Evolutionary conservation across 2,329 filamentous ascomycete genomes (phyloP), one percentile per base, ranked within the genome.

Genomic region (Sporothrix euskadiensis): DNA sequence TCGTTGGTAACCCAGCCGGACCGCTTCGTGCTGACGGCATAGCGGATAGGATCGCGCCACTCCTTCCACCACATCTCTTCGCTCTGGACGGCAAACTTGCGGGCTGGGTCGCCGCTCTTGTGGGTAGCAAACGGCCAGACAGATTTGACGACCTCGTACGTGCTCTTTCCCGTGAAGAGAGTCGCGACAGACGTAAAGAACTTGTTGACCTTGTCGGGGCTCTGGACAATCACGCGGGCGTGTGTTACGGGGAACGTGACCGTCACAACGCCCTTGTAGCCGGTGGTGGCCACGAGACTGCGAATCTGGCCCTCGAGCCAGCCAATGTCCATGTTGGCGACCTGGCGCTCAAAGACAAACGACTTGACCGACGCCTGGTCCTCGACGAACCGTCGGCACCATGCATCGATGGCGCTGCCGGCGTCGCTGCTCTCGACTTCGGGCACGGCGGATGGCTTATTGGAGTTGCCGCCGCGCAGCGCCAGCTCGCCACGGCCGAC

Each of bases 51-150:
- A 74, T 85, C 83, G 72, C 80, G 83, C 85, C 85, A 87, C 75
- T 85, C 84, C 69, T 81, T 80, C 84, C 86, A 89, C 87, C 87
- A 89, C 2, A 81, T 82, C 77, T 87, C 86, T 79, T 89, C 87
- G 73, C 83, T 86, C 78, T 88, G 85, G n/a, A 88, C 85, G 3
- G 82, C 81, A 75, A 83, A 88, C 71, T 79, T 79, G 68, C 84
- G 82, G 14, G 78, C 83, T n/a, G 75, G 78, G 75, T 85, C 85
- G 54, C 81, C 85, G 76, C 80, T 84, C 77, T 78, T 81, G 3
- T 82, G 80, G 75, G 85, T 85, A 1, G 87, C 87, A 79, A 88
- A 89, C 3, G 87, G 87, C 87, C 87, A 89, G 0, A 89, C 83
- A 0, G 84, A 82, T 78, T 87, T 86, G 68, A 87, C 82, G 2